Conservation (phyloP, 139 green algal genomes). For the Edaphochlamys debaryana region DNA sequence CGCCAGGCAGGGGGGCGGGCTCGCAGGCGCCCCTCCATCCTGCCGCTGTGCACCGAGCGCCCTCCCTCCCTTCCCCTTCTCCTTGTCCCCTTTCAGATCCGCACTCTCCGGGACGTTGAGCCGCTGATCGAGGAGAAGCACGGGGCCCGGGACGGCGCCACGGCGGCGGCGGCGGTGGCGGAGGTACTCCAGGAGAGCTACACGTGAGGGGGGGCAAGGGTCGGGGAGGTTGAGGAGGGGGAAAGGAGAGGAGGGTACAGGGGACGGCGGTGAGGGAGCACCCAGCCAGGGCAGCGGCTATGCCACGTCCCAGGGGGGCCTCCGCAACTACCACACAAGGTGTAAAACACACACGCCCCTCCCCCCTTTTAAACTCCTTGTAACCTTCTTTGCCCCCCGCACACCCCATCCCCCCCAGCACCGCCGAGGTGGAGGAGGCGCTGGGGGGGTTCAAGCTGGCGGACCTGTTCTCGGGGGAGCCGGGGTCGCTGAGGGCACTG, state of each 20-base stretch:
- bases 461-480: slow-evolving; percentile 66
- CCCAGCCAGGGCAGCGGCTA: too few relatives aligned
- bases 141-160: background rate
- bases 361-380: too few relatives aligned
- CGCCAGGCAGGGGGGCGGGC: background rate
- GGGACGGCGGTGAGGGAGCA: too few relatives aligned
- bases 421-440: slow-evolving; percentile 31
- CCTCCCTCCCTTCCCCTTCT: background rate
- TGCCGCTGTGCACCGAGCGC: too few relatives aligned
- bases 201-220: background rate
- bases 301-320: too few relatives aligned
- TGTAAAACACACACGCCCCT: too few relatives aligned
- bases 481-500: slow-evolving; percentile 61
- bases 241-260: too few relatives aligned
- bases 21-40: too few relatives aligned
- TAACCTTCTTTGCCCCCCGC: too few relatives aligned
- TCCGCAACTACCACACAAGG: too few relatives aligned
- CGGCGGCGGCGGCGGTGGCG: slow-evolving; percentile 2
- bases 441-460: slow-evolving; percentile 61
- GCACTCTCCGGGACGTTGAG: slow-evolving; percentile 65
- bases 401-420: background rate
- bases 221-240: background rate
- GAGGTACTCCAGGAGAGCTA: slow-evolving; percentile 23
- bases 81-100: slow-evolving; percentile 8
- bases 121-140: slow-evolving; percentile 47